Conservation (phyloP, 2,329 filamentous ascomycete species). For the Byssoonygena ceratinophila region DNA sequence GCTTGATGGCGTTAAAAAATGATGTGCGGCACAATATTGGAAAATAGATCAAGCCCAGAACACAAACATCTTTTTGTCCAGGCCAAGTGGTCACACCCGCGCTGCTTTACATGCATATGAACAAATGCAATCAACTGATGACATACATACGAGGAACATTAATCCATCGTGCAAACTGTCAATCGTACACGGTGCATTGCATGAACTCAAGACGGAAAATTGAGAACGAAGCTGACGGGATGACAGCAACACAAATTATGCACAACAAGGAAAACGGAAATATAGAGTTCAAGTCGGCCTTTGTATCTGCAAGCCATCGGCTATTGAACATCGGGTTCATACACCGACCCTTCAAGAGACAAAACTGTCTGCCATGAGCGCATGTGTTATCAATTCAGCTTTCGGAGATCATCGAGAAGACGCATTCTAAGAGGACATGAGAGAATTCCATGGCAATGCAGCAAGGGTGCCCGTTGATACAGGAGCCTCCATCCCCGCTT, state of each 20-base stretch:
- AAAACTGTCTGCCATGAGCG: background rate
- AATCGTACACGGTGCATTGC: constrained; percentile 1
- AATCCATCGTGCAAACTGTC: constrained; percentile 1
- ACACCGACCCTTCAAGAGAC: background rate
- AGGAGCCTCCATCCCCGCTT: constrained; percentile 4
- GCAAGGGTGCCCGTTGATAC: background rate
- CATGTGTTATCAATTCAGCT: background rate
- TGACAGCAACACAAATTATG: background rate
- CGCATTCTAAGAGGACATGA: background rate
- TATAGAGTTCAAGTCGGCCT: constrained; percentile 4
- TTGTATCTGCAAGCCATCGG: constrained; percentile 5
- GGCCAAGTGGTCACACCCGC: background rate
- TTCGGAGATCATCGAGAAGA: background rate
- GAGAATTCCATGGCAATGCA: background rate
- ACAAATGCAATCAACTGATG: background rate
- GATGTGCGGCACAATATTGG: background rate
- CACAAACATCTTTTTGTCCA: background rate
- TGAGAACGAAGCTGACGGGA: background rate
- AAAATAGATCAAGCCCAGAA: background rate
- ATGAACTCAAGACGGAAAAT: constrained; percentile 6
- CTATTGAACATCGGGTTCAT: constrained; percentile 7
- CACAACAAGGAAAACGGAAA: background rate
- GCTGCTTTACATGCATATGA: constrained; percentile 1
- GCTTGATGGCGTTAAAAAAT: background rate
- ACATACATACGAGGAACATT: background rate